These are phyloP conservation scores for Leptodontidium sp. DNA, from an alignment of 2,329 filamentous ascomycete genomes.

Conservation along the genomic window DNA sequence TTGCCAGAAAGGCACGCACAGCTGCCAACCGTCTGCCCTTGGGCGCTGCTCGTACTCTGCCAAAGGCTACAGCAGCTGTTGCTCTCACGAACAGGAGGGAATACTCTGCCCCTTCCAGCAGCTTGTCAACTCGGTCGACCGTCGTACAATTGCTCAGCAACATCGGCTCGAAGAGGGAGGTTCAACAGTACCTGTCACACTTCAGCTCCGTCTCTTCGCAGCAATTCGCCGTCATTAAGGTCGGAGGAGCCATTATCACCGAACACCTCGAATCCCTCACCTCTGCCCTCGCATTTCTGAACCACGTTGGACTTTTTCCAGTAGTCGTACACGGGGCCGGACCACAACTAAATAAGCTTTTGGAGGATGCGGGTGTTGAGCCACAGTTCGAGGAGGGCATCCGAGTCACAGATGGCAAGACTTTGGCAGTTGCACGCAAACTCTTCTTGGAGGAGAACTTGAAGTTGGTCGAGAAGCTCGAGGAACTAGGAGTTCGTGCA, in stretches of 20 bases:
- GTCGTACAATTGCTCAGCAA: constrained; percentile 93
- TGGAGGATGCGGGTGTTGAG: constrained; percentile 91
- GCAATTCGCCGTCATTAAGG: constrained; percentile 98
- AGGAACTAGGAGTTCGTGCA: constrained; percentile 87
- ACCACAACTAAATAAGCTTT: constrained; percentile 90
- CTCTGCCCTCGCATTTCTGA: constrained; percentile 87
- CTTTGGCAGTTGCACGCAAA: constrained; percentile 86
- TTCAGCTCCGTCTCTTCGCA: constrained; percentile 97
- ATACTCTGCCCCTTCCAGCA: constrained; percentile 45
- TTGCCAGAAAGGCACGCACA: constrained; percentile 44
- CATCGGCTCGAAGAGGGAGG: constrained; percentile 94
- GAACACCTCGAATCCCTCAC: constrained; percentile 94
- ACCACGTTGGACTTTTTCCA: constrained; percentile 93
- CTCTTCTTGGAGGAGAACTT: constrained; percentile 96
- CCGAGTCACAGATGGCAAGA: constrained; percentile 94
- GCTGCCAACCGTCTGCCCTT: constrained; percentile 39
- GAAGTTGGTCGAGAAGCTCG: constrained; percentile 88
- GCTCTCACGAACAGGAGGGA: constrained; percentile 40
- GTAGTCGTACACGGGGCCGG: constrained; percentile 96
- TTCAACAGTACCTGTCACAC: constrained; percentile 96
- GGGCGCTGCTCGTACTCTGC: constrained; percentile 38
- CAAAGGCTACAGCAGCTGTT: constrained; percentile 42
- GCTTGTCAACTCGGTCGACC: constrained; percentile 70
- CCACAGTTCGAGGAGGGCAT: constrained; percentile 97
- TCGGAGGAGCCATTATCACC: constrained; percentile 93